Evolutionary conservation across 2,329 filamentous ascomycete species (phyloP), one percentile per base, ranked within the genome.

Genomic region (Ophiostoma novo-ulmi): DNA sequence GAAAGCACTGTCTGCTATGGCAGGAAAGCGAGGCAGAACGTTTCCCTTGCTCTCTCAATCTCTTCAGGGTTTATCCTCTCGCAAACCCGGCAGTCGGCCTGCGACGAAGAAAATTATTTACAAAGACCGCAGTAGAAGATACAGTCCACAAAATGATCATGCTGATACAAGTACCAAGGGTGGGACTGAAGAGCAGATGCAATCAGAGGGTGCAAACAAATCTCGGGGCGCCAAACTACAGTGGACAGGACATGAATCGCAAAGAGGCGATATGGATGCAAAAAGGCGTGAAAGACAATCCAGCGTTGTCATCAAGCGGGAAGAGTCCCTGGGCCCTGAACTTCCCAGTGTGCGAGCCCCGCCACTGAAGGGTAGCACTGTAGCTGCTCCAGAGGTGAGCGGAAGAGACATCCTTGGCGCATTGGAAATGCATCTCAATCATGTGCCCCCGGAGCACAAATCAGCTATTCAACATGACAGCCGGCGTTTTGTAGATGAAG

Each of bases 11-110:
- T 75, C 71, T 17, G 73, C 73, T 13, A 72, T 77, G 13, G 71
- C 78, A 14, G 77, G 75, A 38, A 76, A 76, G 13, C 77, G 81
- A 63, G 75, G 73, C 26, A 76, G 78, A 14, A 80, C 78, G 22
- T 77, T 76, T 55, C 72, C 76, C 2, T 72, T 84, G 3, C 73
- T 84, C 11, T 74, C 74, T 2, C 79, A 81, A 31, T 80, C 82
- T 10, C 76, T 85, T 3, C 79, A 81, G 1, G 76, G 76, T 71
- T 74, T 77, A 10, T 77, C 81, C 3, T 22, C 20, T 1, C 20
- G 26, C 17, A 41, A 39, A 8, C 22, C 17, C 6, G 35, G 22
- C 17, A n/a, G n/a, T 4, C n/a, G n/a, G n/a, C 4, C 39, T 44
- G 22, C 39, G 4, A 35, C 39, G 22, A 44, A 35, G 17, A 67